Evolutionary conservation across 306 rosid genomes (phyloP), one percentile per base, ranked within the genome.

Genomic region (Ammopiptanthus mongolicus): DNA sequence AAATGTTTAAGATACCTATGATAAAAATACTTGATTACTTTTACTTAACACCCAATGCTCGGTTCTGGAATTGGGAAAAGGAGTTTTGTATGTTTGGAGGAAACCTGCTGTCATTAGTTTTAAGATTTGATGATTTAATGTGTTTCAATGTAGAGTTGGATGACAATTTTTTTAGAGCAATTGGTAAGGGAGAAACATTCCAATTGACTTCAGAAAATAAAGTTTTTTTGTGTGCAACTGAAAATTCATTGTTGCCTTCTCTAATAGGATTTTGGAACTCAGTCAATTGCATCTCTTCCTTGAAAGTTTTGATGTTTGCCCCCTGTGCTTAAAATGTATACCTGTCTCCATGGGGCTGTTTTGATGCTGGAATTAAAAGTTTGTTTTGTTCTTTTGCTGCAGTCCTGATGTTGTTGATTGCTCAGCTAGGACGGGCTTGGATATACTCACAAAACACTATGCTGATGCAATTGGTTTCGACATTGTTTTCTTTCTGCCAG

Each of bases 391-490:
- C 62, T 75, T 61, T 76, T 86, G 69, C 80, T 87, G 97, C 93
- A 96, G 99, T 53, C 99, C 99, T 33, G 96, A 88, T 76, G 78
- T 87, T 72, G 96, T 96, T 70, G 96, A 96, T 79, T 96, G 99
- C 86, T 96, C 99, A 9, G 99, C 99, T 59, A 90, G 99, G 80
- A 96, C 99, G 6, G 99, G 99, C 69, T 73, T 96, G 87, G 99
- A 92, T 85, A 86, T 88, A 88, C 96, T 96, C 33, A 71, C 92
- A 22, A 86, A 89, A 78, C 99, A 96, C 83, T 96, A 90, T 63
- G 91, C 96, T 6, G 99, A 96, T 69, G 99, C 99, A 57, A 82
- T 88, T 78, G 99, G 92, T 63, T 96, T 90, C 58, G 97, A 96
- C 41, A 86, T 89, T 58, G 96, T 96, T 63, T 96, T 96, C 88